Percentiles rank a stretch among this genome's conserved stretches.
Evolutionary conservation across 2,329 filamentous ascomycete genomes (phyloP).

Genomic region (Zymoseptoria brevis): DNA sequence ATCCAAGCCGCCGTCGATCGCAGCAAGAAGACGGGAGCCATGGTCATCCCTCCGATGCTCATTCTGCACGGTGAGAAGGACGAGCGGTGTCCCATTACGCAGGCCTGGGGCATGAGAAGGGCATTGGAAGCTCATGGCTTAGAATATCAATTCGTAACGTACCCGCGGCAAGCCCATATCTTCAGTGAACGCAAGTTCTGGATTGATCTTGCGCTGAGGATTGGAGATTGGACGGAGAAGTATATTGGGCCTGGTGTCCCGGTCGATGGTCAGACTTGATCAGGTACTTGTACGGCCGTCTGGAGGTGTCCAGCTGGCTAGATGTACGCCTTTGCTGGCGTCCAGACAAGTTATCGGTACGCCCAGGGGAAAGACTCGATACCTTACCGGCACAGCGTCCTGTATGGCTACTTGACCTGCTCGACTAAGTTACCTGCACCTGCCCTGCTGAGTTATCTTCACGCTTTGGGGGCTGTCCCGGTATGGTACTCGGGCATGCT

Average conservation of each 20-base stretch:
- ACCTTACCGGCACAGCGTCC: neutral
- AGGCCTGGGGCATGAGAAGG: slow-evolving; percentile 29
- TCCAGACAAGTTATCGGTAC: neutral
- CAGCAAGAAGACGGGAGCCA: slow-evolving; percentile 3
- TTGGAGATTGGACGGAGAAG: slow-evolving; percentile 13
- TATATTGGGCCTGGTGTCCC: slow-evolving; percentile 9
- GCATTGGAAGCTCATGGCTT: slow-evolving; percentile 23
- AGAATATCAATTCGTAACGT: slow-evolving; percentile 30
- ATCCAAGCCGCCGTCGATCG: slow-evolving; percentile 19
- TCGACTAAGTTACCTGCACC: too few relatives aligned
- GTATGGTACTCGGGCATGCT: too few relatives aligned
- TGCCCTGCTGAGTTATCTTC: too few relatives aligned
- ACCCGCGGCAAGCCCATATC: slow-evolving; percentile 30
- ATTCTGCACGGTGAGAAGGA: slow-evolving; percentile 33
- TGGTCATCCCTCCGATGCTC: slow-evolving; percentile 26
- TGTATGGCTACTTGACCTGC: too few relatives aligned
- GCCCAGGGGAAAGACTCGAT: neutral
- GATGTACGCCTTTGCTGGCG: neutral
- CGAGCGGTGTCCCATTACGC: slow-evolving; percentile 28
- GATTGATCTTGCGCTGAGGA: slow-evolving; percentile 10
- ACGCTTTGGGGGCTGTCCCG: too few relatives aligned
- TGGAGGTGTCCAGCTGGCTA: neutral
- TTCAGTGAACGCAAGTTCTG: slow-evolving; percentile 24
- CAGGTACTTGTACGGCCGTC: neutral
- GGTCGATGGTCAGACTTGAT: neutral